phyloP scores from a whole-genome alignment of 2,329 filamentous ascomycete genomes.

The Neoarthrinium moseri region DNA sequence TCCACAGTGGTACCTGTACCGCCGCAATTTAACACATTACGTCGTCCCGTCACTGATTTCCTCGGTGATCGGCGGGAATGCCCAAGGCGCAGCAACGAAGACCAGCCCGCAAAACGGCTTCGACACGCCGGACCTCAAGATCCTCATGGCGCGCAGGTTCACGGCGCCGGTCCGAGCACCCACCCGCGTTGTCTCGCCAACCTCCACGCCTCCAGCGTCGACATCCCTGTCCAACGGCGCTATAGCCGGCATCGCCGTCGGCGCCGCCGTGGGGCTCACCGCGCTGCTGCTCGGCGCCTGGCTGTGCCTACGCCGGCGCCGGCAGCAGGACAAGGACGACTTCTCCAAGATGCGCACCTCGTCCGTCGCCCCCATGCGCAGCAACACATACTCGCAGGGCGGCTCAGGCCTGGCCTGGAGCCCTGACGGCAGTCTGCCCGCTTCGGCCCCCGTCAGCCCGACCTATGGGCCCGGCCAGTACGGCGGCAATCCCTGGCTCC shows the following conservation, averaged over 20 bases:
- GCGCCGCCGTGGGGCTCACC: conserved; percentile 28
- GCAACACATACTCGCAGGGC: neutral
- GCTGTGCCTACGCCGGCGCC: conserved; percentile 28
- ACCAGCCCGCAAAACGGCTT: conserved; percentile 49
- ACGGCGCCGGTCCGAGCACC: conserved; percentile 44
- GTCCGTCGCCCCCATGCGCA: neutral
- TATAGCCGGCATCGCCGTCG: conserved; percentile 35
- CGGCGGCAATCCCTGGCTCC: neutral
- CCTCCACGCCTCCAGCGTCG: neutral
- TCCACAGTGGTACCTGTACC: conserved; percentile 48
- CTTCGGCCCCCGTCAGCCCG: neutral
- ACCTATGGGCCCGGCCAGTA: neutral
- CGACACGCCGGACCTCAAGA: conserved; percentile 46
- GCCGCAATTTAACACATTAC: conserved; percentile 49
- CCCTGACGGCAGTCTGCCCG: neutral
- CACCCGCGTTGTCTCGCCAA: conserved; percentile 40
- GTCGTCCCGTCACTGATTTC: conserved; percentile 51
- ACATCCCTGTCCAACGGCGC: conserved; percentile 32
- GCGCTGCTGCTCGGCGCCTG: conserved; percentile 24
- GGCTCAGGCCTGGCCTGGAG: neutral
- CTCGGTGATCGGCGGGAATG: conserved; percentile 47
- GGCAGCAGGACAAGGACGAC: neutral
- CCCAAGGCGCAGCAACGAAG: conserved; percentile 52
- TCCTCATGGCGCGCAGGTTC: conserved; percentile 53
- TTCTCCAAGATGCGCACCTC: neutral